Evolutionary conservation across 1,284 basidiomycete species (phyloP).

Genomic region (Porogramme epimiltina): DNA sequence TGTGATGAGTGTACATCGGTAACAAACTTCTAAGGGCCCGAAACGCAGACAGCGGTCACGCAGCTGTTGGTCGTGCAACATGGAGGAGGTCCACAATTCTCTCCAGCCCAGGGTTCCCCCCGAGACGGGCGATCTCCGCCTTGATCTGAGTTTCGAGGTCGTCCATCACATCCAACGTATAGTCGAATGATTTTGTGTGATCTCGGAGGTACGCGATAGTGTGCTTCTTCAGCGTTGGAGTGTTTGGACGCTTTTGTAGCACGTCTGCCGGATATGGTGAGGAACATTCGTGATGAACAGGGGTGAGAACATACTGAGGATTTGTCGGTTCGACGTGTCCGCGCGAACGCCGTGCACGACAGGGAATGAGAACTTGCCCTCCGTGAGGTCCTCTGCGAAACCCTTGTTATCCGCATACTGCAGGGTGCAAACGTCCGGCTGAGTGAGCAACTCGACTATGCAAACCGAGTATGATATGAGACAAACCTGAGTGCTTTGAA

Average conservation of each 20-base stretch:
- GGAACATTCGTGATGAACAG: neutral
- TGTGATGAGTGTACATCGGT: too few relatives aligned
- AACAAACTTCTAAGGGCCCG: too few relatives aligned
- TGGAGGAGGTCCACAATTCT: slow-evolving; percentile 46
- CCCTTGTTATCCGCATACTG: slow-evolving; percentile 95
- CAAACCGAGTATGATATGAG: neutral
- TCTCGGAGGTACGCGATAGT: slow-evolving; percentile 76
- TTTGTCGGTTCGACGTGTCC: slow-evolving; percentile 71
- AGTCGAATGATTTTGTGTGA: slow-evolving; percentile 77
- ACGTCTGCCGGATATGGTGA: slow-evolving; percentile 58
- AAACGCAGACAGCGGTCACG: too few relatives aligned
- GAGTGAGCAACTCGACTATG: neutral
- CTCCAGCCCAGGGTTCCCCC: slow-evolving; percentile 55
- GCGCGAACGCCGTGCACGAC: slow-evolving; percentile 87
- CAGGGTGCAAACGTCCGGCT: neutral
- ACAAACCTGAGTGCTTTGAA: slow-evolving; percentile 80
- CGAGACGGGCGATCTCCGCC: slow-evolving; percentile 56
- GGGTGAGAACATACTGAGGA: slow-evolving; percentile 69
- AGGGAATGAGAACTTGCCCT: slow-evolving; percentile 97
- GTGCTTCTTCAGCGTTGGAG: slow-evolving; percentile 78
- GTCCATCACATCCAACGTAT: slow-evolving; percentile 65
- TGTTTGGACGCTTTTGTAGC: slow-evolving; percentile 84
- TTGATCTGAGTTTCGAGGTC: slow-evolving; percentile 58
- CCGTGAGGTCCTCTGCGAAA: slow-evolving; percentile 92
- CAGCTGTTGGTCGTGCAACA: slow-evolving; percentile 23